Percentiles rank a stretch among this genome's conserved stretches.
Evolutionary conservation across 2,329 filamentous ascomycete species (phyloP).

Genomic region (Eurotiales sp.): DNA sequence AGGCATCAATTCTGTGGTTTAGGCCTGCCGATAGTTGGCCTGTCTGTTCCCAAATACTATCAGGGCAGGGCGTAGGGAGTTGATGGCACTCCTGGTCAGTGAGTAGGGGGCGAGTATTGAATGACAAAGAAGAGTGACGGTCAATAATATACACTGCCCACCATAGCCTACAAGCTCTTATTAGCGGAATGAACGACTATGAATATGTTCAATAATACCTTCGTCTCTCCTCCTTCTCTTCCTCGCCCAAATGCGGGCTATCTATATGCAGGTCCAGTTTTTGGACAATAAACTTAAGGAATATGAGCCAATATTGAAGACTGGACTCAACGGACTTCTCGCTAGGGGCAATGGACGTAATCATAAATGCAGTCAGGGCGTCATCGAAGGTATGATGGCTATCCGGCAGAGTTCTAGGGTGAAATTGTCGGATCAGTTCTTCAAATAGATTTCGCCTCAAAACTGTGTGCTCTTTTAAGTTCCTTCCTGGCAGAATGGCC

Average conservation of each 20-base stretch:
- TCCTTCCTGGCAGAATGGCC: not conserved
- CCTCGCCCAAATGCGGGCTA: not conserved
- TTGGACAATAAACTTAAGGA: slow-evolving; percentile 3
- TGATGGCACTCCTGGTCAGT: slow-evolving; percentile 1
- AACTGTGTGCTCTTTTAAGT: not conserved
- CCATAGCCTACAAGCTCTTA: not conserved
- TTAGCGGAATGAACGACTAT: not conserved
- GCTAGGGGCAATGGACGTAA: slow-evolving; percentile 1
- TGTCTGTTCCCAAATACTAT: not conserved
- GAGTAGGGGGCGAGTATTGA: not conserved
- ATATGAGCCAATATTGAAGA: slow-evolving; percentile 4
- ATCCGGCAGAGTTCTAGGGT: slow-evolving; percentile 1
- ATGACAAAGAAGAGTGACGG: slow-evolving; percentile 2
- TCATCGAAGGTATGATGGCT: not conserved
- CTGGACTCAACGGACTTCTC: slow-evolving; percentile 3
- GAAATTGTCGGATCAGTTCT: not conserved
- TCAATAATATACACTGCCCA: slow-evolving; percentile 2
- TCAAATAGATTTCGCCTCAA: not conserved
- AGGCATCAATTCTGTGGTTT: not conserved
- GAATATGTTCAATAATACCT: not conserved
- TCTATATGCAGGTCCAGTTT: not conserved
- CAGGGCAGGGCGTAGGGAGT: not conserved
- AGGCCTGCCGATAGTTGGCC: not conserved
- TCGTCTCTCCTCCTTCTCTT: slow-evolving; percentile 2
- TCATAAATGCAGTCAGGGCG: slow-evolving; percentile 2